Evolutionary conservation across 2,329 filamentous ascomycete species (phyloP), one percentile per base, ranked within the genome.

Genomic region (Chaetomium sp.): DNA sequence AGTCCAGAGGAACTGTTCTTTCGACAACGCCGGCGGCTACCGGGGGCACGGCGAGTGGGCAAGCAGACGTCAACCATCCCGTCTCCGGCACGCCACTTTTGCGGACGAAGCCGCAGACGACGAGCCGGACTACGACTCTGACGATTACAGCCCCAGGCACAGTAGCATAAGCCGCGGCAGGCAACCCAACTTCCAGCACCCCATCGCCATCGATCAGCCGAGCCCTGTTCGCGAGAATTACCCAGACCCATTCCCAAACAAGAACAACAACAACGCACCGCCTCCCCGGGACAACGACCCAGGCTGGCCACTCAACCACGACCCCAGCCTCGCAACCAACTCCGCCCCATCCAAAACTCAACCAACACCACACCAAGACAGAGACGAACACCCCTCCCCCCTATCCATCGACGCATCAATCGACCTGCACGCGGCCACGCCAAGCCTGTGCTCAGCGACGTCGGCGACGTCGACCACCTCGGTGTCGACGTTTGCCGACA

Each of bases 81-180:
- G 50, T 0, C 35, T 68, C 4, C 60, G 66, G 7, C 60, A 68
- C n/a, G 57, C 58, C 19, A 23, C 63, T 1, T 56, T 60, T 8
- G 23, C 49, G 25, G 61, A 58, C 4, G 38, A 35, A 4, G 53
- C 35, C 1, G 27, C 13, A 3, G 42, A 50, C 7, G 35, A 53
- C 2, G 51, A 57, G 25, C 35, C 35, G 4, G 42, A 31, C 19
- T 27, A 47, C 33, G 19, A 19, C 31, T 51, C 19, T 6, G 10
- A 59, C 29, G 57, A 59, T 16, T 21, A 25, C 45, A 42, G 13
- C 2, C 23, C 49, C 7, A 7, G 16, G 38, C 38, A 19, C 7
- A 42, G 16, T 7, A 16, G 38, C 38, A 42, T 16, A n/a, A 53
- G 16, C 23, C 47, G 49, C 25, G 49, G 16, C 16, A 38, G 33